Evolutionary conservation across 106 monocot genomes (phyloP), one percentile per base, ranked within the genome.

Genomic region (Acanthochlamys bracteata): DNA sequence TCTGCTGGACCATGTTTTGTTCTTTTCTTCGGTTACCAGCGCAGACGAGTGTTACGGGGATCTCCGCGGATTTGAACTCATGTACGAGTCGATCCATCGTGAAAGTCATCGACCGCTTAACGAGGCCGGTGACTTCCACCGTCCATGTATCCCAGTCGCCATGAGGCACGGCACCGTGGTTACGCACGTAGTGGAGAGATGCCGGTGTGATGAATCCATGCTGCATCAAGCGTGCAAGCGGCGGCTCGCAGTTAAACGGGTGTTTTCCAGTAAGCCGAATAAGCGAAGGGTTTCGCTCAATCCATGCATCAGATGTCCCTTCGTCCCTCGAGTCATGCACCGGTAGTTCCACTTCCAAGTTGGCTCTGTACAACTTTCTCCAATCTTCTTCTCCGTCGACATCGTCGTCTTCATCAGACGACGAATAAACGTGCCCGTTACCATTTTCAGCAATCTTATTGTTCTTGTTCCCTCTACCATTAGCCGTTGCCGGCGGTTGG

Each of bases 1-100:
- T 76, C 71, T 85, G 81, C 15, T 76, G 79, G 20, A 85, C 80
- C 84, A 96, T 82, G 84, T 90, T 96, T 74, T 96, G 95, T 73
- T 96, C 95, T 74, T 90, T 90, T 64, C 95, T 84, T 25, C 95
- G 76, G 75, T 96, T 96, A 16, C 95, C 95, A 27, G 90, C 90
- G 78, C 95, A 96, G 25, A 78, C 95, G 23, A 96, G 82, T 4
- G 90, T 96, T 24, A 96, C 90, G 46, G 95, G 95, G 60, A 96
- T 63, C 75, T 96, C 84, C 41, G 73, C 41, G 14, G 77, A 21
- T 9, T 52, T 59, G 62, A 96, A 96, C 2, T 68, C 71, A 41
- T 26, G 17, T 45, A 69, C 71, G 24, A 96, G 69, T 60, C 82
- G 67, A 63, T 90, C 78, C 84, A 96, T 78, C 72, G 82, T 74